Evolutionary conservation across 805 yeast genomes (phyloP).

Genomic region (Metschnikowia gelsemii): DNA sequence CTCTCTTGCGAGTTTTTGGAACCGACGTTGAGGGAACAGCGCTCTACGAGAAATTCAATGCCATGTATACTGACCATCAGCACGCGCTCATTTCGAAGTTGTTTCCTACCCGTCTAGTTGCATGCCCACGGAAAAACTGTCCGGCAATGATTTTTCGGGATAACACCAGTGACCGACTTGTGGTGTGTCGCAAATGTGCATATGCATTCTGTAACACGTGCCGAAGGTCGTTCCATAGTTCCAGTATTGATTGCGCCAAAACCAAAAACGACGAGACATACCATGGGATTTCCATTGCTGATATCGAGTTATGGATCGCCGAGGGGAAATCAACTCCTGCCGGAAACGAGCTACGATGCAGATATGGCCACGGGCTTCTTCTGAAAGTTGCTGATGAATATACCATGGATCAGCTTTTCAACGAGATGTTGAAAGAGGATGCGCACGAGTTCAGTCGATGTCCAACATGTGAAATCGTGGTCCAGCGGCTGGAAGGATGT

Average conservation of each 20-base stretch:
- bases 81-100: slow-evolving; percentile 44
- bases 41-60: slow-evolving; percentile 27
- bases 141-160: slow-evolving; percentile 46
- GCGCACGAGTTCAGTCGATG: slow-evolving; percentile 47
- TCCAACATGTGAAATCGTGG: slow-evolving; percentile 50
- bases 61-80: slow-evolving; percentile 37
- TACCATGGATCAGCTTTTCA: slow-evolving; percentile 47
- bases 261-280: slow-evolving; percentile 20
- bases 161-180: slow-evolving; percentile 45
- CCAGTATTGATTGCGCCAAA: slow-evolving; percentile 43
- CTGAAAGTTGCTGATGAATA: slow-evolving; percentile 44
- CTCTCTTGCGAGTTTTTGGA: slow-evolving; percentile 33
- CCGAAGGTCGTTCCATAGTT: slow-evolving; percentile 62
- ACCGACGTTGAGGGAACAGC: slow-evolving; percentile 1
- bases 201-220: slow-evolving; percentile 59
- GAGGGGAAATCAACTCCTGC: slow-evolving; percentile 30
- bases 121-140: slow-evolving; percentile 52
- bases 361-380: slow-evolving; percentile 48
- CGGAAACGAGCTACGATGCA: slow-evolving; percentile 33
- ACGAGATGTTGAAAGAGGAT: slow-evolving; percentile 42
- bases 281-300: slow-evolving; percentile 30
- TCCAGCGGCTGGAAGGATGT: slow-evolving; percentile 61
- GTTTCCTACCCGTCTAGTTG: slow-evolving; percentile 48
- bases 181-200: slow-evolving; percentile 49
- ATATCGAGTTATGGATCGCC: slow-evolving; percentile 39